A percentile compares a stretch with the other conserved stretches of the same genome.
Conservation (phyloP, 768 basidiomycete genomes). For the Asterophora lycoperdoides region DNA sequence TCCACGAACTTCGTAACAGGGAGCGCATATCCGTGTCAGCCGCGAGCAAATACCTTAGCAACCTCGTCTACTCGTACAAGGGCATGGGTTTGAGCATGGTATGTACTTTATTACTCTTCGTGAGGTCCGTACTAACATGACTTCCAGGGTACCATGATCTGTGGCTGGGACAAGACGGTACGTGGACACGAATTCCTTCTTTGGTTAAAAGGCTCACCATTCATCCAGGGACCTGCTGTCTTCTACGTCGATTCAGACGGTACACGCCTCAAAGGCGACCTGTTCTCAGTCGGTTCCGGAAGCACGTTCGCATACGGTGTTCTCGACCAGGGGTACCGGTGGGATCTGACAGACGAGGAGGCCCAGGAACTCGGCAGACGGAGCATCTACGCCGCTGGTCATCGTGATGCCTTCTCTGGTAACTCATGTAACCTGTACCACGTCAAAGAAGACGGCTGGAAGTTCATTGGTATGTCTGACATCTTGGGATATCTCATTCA, state of each 20-base stretch:
- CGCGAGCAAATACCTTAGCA: constrained; percentile 95
- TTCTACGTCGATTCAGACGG: constrained; percentile 99
- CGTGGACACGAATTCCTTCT: constrained; percentile 22
- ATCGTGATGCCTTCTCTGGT: constrained; percentile 94
- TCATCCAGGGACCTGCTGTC: constrained; percentile 74
- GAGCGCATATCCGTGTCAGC: constrained; percentile 99
- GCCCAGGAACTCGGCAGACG: constrained; percentile 91
- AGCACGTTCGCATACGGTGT: constrained; percentile 99
- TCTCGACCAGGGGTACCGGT: constrained; percentile 90
- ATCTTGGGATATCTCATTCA: background rate
- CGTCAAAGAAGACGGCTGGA: constrained; percentile 93
- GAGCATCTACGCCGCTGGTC: constrained; percentile 95
- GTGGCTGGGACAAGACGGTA: constrained; percentile 98
- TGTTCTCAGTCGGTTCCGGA: constrained; percentile 99
- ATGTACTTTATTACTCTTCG: constrained; percentile 20
- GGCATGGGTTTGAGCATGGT: constrained; percentile 99
- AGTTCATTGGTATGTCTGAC: constrained; percentile 75
- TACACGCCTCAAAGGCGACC: constrained; percentile 88
- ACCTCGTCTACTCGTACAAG: constrained; percentile 97
- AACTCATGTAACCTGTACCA: constrained; percentile 97
- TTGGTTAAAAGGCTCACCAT: constrained; percentile 1
- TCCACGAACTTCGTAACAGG: constrained; percentile 93
- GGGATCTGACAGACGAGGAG: constrained; percentile 90
- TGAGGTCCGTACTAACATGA: constrained; percentile 1
- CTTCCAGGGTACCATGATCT: constrained; percentile 94